phyloP scores from a whole-genome alignment of 108 stramenopile species.

The Fistulifera solaris region DNA sequence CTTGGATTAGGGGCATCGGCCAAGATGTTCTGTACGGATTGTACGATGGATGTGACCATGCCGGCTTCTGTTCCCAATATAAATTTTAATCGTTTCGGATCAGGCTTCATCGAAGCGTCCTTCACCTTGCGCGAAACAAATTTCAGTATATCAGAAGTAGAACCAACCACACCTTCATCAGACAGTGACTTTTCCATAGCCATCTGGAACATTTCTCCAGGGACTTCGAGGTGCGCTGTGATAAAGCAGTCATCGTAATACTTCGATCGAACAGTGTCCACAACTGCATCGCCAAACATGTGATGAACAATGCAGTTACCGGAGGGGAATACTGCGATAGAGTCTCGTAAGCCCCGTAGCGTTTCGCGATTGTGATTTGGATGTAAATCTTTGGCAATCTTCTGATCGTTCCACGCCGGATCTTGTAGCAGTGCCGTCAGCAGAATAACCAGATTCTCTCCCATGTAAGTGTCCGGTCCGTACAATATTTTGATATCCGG shows the following conservation, averaged over 20 bases:
- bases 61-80: slow-evolving; percentile 90
- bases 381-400: slow-evolving; percentile 55
- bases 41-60: slow-evolving; percentile 91
- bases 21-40: slow-evolving; percentile 77
- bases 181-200: slow-evolving; percentile 76
- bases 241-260: slow-evolving; percentile 80
- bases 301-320: slow-evolving; percentile 96
- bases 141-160: slow-evolving; percentile 85
- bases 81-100: slow-evolving; percentile 54
- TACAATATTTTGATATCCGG: slow-evolving; percentile 66
- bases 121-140: slow-evolving; percentile 84
- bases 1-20: slow-evolving; percentile 20
- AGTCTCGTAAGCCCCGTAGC: slow-evolving; percentile 42
- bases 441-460: slow-evolving; percentile 75
- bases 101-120: slow-evolving; percentile 31
- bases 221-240: slow-evolving; percentile 93
- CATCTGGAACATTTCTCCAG: slow-evolving; percentile 96
- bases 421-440: slow-evolving; percentile 34
- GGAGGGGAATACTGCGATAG: slow-evolving; percentile 61
- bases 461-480: slow-evolving; percentile 97
- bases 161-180: slow-evolving; percentile 83
- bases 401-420: slow-evolving; percentile 52
- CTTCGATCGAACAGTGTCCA: slow-evolving; percentile 46
- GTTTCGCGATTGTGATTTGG: slow-evolving; percentile 45
- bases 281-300: slow-evolving; percentile 84